Evolutionary conservation across 306 rosid species (phyloP), one percentile per base, ranked within the genome.

Genomic region (Oxytropis ochrocephala): DNA sequence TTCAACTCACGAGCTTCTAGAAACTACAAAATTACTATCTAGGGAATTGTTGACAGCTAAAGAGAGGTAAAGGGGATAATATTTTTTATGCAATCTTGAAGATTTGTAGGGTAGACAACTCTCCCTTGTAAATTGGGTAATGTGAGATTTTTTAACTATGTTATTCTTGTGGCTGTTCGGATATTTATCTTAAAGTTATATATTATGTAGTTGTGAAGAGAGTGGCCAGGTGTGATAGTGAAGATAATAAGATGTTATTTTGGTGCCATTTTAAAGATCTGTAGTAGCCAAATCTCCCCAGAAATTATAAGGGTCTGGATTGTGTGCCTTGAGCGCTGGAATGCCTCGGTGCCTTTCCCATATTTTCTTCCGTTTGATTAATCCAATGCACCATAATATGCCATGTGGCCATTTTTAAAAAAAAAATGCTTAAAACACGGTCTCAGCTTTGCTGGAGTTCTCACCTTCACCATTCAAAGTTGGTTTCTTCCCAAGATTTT

Each of bases 151-250:
- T n/a, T 18, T 36, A n/a, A 57, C 61, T 19, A 58, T 41, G 39
- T 24, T 75, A 74, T 19, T 79, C 73, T 46, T 64, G 43, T 43
- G 41, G 49, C 42, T 59, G 48, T 65, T 42, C 62, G 19, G 39
- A 52, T 46, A 14, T 38, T 48, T 19, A 58, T 30, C 47, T 56
- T 66, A 57, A 49, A 59, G 46, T 65, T 52, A 53, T 51, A 53
- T 51, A 43, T 52, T 39, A 9, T 50, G 0, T 5, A 10, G 18
- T 44, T 60, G 60, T 51, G 3, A 13, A 60, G 41, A 30, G 59
- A 69, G 38, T 17, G 42, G 19, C 21, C 67, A 12, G 17, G 29
- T 24, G 60, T 9, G 78, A 47, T 42, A 7, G 24, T 30, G 13
- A 24, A 36, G 21, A 19, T 30, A 3, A 12, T 14, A 21, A 27